Base-by-base conservation (phyloP, 192 early-diverging fungal genomes). In the Paraglomus brasilianum region DNA sequence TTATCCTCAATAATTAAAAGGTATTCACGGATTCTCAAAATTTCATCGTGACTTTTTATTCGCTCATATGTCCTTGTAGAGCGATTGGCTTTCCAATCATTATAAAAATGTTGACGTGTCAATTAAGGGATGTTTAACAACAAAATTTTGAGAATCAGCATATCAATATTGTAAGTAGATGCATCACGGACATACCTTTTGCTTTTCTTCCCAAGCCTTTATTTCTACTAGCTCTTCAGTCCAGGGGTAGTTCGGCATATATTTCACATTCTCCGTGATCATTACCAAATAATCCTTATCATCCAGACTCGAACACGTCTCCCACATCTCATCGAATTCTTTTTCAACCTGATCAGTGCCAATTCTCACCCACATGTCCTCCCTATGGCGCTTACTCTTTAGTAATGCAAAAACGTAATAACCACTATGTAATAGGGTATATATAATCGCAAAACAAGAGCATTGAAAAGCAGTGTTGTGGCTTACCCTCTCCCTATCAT, bases 311-410 rank as follows among this genome's bases (percentile, higher is more conserved):
- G 78, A 78, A 14, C 74, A 76, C 8, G 75, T 70, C 8, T 78
- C 74, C 84, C 84, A 86, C 40, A 75, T 55, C 41, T 78, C 73
- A 30, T 73, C 52, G 65, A 83, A 82, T 21, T 83, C 81, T 11
- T 72, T 79, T 38, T 74, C 73, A 24, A 71, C 53, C 14, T 77
- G 44, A 43, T 80, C 80, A 4, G 83, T 81, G 13, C 73, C 41
- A 14, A 82, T 72, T 58, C 82, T 49, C 36, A 80, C 78, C 84
- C 84, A 86, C 7, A 82, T 82, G 8, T 83, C 82, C 62, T 86
- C 84, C 45, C 84, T 74, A 56, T 82, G 72, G 49, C 75, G 74
- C 48, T 86, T 86, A 58, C n/a, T n/a, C n/a, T n/a, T n/a, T 85
- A 81, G 77, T 84, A 76, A 15, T 51, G 2, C 5, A 40, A 57